Evolutionary conservation across 140 eudicot genomes (phyloP).

Genomic region (Erigeron philadelphicus): DNA sequence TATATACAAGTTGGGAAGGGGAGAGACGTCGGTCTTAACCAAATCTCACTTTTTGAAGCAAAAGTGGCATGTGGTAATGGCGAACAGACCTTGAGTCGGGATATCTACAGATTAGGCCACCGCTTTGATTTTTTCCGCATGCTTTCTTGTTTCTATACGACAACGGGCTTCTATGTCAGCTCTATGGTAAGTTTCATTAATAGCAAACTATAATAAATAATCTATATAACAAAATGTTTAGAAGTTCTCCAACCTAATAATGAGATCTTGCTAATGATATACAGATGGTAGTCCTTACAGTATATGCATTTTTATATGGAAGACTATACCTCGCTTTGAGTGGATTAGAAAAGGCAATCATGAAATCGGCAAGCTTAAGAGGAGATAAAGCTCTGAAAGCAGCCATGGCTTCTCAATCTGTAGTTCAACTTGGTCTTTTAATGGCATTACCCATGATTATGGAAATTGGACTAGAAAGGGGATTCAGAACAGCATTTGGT

Average conservation of each 20-base stretch:
- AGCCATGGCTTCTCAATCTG: constrained; percentile 84
- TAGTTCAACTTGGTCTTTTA: constrained; percentile 76
- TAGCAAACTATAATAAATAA: not conserved
- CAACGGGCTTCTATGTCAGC: constrained; percentile 84
- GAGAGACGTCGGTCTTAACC: constrained; percentile 95
- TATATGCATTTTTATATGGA: constrained; percentile 80
- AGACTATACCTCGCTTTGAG: constrained; percentile 69
- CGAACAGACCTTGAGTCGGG: constrained; percentile 97
- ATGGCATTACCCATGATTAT: constrained; percentile 91
- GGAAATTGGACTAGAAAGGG: constrained; percentile 87
- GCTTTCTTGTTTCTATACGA: constrained; percentile 86
- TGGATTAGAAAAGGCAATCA: constrained; percentile 75
- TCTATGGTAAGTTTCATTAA: constrained; percentile 59
- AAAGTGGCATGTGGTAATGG: constrained; percentile 99
- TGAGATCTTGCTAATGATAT: not conserved
- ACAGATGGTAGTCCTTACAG: constrained; percentile 83
- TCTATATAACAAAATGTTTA: too few relatives aligned
- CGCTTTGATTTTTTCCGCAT: constrained; percentile 99
- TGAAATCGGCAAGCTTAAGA: constrained; percentile 53
- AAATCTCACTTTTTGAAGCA: constrained; percentile 94
- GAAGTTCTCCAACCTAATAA: too few relatives aligned
- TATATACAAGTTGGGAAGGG: constrained; percentile 99
- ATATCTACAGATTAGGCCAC: constrained; percentile 89
- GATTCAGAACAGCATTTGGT: constrained; percentile 73
- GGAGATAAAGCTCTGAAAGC: constrained; percentile 64